Conservation (phyloP, 345 rosid genomes). For the Cochlearia excelsa region DNA sequence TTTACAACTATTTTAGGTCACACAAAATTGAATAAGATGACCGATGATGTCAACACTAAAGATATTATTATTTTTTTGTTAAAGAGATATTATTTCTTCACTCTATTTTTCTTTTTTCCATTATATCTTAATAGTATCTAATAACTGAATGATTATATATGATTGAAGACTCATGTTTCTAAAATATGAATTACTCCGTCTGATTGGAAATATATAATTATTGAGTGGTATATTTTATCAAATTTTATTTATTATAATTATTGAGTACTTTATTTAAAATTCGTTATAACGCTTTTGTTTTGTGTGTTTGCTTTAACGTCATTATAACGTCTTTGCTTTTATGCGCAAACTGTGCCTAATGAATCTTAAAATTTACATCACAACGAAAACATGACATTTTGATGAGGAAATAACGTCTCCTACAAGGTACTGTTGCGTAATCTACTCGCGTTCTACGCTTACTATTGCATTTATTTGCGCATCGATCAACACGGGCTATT, state of each 20-base stretch:
- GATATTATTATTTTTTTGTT: too few relatives aligned
- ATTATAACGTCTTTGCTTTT: conserved; percentile 17
- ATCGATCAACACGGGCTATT: conserved; percentile 8
- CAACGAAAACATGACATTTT: conserved; percentile 26
- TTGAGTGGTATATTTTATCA: too few relatives aligned
- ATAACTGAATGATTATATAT: not conserved
- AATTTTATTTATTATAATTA: too few relatives aligned
- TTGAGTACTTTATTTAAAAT: too few relatives aligned
- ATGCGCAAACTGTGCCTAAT: conserved; percentile 13
- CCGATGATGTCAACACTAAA: too few relatives aligned
- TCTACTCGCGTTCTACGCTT: too few relatives aligned
- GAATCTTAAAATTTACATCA: not conserved
- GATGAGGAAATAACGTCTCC: conserved; percentile 1
- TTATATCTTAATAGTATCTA: not conserved
- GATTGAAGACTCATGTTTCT: not conserved
- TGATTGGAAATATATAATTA: not conserved
- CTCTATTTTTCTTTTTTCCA: too few relatives aligned
- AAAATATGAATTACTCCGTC: not conserved
- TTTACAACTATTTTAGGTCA: too few relatives aligned
- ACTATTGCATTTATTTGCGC: conserved; percentile 10
- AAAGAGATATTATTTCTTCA: too few relatives aligned
- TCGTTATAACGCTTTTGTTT: too few relatives aligned
- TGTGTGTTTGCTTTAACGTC: not conserved
- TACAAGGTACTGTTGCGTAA: too few relatives aligned
- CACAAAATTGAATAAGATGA: conserved; percentile 27